These are phyloP conservation scores for Colletotrichum sojae DNA, from an alignment of 2,329 filamentous ascomycete genomes.

Conservation along the genomic window DNA sequence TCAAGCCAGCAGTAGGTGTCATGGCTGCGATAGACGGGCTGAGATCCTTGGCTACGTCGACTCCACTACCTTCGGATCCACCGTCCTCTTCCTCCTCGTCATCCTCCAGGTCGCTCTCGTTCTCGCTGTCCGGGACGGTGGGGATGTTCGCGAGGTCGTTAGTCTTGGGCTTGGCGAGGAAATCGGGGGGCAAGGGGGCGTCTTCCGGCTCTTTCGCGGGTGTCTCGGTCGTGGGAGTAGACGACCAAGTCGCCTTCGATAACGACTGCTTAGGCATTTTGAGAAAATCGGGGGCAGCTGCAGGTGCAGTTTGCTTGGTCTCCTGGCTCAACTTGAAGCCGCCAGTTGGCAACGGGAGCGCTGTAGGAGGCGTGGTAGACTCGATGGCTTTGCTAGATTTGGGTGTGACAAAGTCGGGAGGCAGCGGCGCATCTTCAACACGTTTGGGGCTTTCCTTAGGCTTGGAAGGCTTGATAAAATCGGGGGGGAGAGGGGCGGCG, in stretches of 20 bases:
- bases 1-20: constrained; percentile 65
- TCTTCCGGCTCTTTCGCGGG: constrained; percentile 49
- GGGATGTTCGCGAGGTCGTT: constrained; percentile 46
- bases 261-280: constrained; percentile 40
- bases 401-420: constrained; percentile 52
- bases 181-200: constrained; percentile 58
- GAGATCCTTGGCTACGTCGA: constrained; percentile 76
- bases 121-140: constrained; percentile 38
- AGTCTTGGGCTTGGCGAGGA: constrained; percentile 43
- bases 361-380: constrained; percentile 26
- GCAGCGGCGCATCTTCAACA: constrained; percentile 55
- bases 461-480: constrained; percentile 47
- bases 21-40: constrained; percentile 64
- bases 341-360: constrained; percentile 27
- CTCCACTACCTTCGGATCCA: constrained; percentile 71
- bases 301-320: constrained; percentile 43
- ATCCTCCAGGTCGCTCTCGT: constrained; percentile 51
- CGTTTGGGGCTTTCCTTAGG: constrained; percentile 42
- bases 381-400: constrained; percentile 47
- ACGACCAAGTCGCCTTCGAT: constrained; percentile 37
- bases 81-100: constrained; percentile 60
- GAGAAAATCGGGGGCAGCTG: constrained; percentile 35
- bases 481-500: constrained; percentile 51
- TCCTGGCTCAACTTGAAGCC: constrained; percentile 18
- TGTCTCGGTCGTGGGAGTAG: constrained; percentile 26